Evolutionary conservation across 2,329 filamentous ascomycete species (phyloP).

Genomic region (Emericellopsis cladophorae): DNA sequence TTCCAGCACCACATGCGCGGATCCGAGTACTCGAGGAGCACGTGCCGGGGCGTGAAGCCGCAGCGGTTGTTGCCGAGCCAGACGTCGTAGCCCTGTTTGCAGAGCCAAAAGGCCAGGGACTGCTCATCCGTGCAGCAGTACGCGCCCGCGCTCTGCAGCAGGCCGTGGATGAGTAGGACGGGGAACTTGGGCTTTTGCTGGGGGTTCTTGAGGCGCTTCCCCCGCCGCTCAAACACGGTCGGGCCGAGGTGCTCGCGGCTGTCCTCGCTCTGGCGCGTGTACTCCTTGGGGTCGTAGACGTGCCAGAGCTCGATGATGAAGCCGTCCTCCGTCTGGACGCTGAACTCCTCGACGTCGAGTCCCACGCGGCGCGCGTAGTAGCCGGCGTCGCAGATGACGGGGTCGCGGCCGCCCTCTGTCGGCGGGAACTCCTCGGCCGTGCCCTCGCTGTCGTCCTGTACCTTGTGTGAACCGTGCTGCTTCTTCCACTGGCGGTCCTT

Average conservation of each 20-base stretch:
- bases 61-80: slow-evolving; percentile 94
- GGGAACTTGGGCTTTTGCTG: slow-evolving; percentile 57
- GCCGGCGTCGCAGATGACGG: slow-evolving; percentile 61
- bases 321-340: slow-evolving; percentile 86
- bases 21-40: slow-evolving; percentile 55
- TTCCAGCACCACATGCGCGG: slow-evolving; percentile 97
- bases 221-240: slow-evolving; percentile 40
- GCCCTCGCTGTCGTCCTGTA: slow-evolving; percentile 27
- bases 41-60: slow-evolving; percentile 70
- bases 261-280: slow-evolving; percentile 37
- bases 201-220: slow-evolving; percentile 23
- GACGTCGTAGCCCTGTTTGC: slow-evolving; percentile 85
- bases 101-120: slow-evolving; percentile 81
- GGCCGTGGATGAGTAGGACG: slow-evolving; percentile 74
- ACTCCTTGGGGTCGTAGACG: slow-evolving; percentile 71
- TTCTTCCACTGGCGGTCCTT: slow-evolving; percentile 51
- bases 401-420: slow-evolving; percentile 70
- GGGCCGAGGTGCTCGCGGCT: slow-evolving; percentile 41
- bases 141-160: slow-evolving; percentile 77
- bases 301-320: slow-evolving; percentile 87
- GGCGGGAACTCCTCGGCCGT: slow-evolving; percentile 50
- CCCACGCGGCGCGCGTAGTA: slow-evolving; percentile 86
- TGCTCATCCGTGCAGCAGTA: slow-evolving; percentile 87
- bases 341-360: slow-evolving; percentile 69
- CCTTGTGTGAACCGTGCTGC: slow-evolving; percentile 20